Percentiles rank a stretch among this genome's conserved stretches.
Conservation (phyloP, 139 green algal species). For the Chlamydomonas incerta region DNA sequence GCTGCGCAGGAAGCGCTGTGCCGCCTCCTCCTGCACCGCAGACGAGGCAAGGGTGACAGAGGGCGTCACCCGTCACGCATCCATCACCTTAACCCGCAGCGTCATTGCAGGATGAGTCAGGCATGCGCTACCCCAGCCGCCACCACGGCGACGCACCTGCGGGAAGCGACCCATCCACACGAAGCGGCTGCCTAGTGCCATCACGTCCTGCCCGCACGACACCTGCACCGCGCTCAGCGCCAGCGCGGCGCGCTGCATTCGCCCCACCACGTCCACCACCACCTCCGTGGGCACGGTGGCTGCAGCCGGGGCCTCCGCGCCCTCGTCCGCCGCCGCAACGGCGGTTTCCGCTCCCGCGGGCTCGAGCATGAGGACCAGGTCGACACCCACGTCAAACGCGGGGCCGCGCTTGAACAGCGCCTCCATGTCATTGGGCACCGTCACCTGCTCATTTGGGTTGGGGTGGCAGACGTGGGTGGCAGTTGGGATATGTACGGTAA, state of each 20-base stretch:
- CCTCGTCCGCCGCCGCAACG: not conserved
- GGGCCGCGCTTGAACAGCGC: conserved; percentile 49
- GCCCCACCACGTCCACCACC: not conserved
- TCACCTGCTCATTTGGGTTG: too few species aligned
- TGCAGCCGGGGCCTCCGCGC: not conserved
- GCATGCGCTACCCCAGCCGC: too few species aligned
- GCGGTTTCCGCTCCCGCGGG: not conserved
- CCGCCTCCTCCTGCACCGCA: conserved; percentile 5
- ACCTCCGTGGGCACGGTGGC: not conserved
- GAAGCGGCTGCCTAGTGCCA: not conserved
- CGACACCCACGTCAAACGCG: conserved; percentile 40
- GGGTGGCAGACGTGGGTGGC: too few species aligned
- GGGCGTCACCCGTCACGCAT: too few species aligned
- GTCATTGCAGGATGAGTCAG: too few species aligned
- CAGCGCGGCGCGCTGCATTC: conserved; percentile 25
- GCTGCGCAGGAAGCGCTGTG: conserved; percentile 18
- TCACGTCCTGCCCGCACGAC: conserved; percentile 27
- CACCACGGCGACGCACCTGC: not conserved
- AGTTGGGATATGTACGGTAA: too few species aligned
- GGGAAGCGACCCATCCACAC: conserved; percentile 14
- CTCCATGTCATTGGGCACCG: conserved; percentile 54
- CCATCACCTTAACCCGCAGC: too few species aligned
- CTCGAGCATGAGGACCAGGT: conserved; percentile 46
- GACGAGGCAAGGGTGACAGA: too few species aligned
- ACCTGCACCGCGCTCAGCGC: conserved; percentile 44